A percentile compares a stretch with the other conserved stretches of the same genome.
Evolutionary conservation across 768 basidiomycete species (phyloP).

Genomic region (Aureoboletus auriporus): DNA sequence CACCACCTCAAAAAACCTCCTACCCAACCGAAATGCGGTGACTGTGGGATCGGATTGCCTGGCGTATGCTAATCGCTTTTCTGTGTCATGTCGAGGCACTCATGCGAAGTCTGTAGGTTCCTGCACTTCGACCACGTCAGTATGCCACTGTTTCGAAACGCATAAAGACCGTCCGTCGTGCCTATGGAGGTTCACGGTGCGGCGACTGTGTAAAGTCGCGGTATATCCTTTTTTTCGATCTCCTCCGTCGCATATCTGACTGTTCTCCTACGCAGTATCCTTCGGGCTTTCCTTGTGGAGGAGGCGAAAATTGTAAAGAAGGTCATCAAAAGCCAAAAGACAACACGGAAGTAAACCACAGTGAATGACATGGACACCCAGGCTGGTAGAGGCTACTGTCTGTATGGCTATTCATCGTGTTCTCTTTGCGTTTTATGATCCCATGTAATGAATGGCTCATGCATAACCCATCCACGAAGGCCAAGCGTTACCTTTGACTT

Average conservation of each 20-base stretch:
- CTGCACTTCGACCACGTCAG: constrained; percentile 92
- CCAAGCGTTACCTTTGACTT: too few species aligned
- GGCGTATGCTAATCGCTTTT: constrained; percentile 63
- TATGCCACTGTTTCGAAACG: constrained; percentile 97
- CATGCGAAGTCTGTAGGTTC: constrained; percentile 51
- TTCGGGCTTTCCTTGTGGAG: constrained; percentile 98
- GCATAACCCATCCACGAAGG: constrained; percentile 8
- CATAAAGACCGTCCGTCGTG: constrained; percentile 92
- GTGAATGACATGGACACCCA: neutral
- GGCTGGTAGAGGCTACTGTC: neutral
- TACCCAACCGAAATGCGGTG: constrained; percentile 94
- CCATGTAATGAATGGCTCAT: constrained; percentile 15
- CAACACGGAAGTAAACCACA: constrained; percentile 21
- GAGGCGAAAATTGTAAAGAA: constrained; percentile 99
- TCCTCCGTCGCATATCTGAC: neutral
- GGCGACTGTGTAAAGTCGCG: constrained; percentile 93
- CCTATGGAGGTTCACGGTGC: constrained; percentile 97
- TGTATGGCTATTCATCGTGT: constrained; percentile 13
- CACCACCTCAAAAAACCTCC: constrained; percentile 96
- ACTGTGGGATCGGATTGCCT: constrained; percentile 90
- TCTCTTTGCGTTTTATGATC: constrained; percentile 9
- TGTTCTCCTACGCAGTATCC: constrained; percentile 56
- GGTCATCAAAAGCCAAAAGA: constrained; percentile 87
- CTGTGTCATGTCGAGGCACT: neutral
- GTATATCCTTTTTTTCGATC: constrained; percentile 42